These are phyloP conservation scores for Leccinum subspadiceum DNA, from an alignment of 1,284 basidiomycete species.

Conservation along the genomic window DNA sequence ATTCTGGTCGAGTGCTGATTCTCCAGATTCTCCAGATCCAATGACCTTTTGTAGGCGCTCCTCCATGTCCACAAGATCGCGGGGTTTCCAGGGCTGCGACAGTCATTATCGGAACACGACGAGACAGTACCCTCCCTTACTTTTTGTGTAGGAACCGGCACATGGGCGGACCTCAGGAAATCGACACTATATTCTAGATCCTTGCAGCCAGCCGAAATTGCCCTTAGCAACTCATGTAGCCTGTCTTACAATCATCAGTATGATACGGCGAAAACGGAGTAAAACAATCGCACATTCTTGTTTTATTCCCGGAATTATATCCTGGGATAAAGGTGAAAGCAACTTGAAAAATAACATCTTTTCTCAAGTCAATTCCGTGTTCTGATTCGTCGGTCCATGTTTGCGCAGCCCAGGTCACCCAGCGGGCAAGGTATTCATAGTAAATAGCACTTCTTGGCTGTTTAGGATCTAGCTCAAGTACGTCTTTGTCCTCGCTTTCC, in stretches of 20 bases:
- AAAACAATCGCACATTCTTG: constrained; percentile 37
- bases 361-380: constrained; percentile 39
- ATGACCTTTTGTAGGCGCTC: constrained; percentile 42
- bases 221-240: constrained; percentile 20
- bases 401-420: constrained; percentile 60
- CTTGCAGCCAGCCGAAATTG: constrained; percentile 19
- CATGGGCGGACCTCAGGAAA: constrained; percentile 14
- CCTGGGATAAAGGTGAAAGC: constrained; percentile 48
- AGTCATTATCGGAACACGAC: constrained; percentile 5
- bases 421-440: constrained; percentile 60
- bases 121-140: constrained; percentile 12
- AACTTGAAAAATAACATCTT: constrained; percentile 45
- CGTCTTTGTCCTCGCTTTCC: constrained; percentile 2
- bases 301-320: constrained; percentile 23
- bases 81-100: constrained; percentile 46
- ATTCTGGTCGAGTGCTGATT: not conserved
- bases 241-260: constrained; percentile 18
- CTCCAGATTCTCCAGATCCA: constrained; percentile 5
- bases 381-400: constrained; percentile 35
- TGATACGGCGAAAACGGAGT: not conserved
- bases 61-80: constrained; percentile 53
- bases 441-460: constrained; percentile 41
- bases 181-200: constrained; percentile 19
- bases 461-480: constrained; percentile 14
- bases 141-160: constrained; percentile 9